Evolutionary conservation across 2,329 filamentous ascomycete genomes (phyloP), one percentile per base, ranked within the genome.

Genomic region (Cercospora sp.): DNA sequence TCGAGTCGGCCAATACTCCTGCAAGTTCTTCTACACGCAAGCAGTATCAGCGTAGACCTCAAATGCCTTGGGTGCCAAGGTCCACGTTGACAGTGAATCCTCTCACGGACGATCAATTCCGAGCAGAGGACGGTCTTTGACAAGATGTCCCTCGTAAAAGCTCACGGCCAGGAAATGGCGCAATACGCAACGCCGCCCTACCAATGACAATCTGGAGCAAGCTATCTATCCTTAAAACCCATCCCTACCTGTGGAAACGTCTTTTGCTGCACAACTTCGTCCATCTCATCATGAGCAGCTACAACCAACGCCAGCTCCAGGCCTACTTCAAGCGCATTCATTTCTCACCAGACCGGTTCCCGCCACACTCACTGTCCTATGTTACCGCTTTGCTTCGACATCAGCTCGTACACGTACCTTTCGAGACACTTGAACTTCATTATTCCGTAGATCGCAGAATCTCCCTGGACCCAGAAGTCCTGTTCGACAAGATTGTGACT

Each of bases 371-470:
- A 9, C 69, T 75, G 9, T 67, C 66, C 24, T 69, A 73, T 34
- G 67, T 78, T 6, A 57, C 70, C 12, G 69, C 71, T 5, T 67
- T 79, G 13, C 71, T 76, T 30, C 69, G 69, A 4, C 69, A 74
- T 61, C 68, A 64, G 26, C 76, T 88, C 4, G 76, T 78, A 16
- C 74, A 79, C 16, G 79, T 88, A 9, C 85, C 86, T 0, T 89
- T 87, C 77, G 86, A 87, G 13, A 88, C 87, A 68, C 77, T 88
- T n/a, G 80, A 77, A 0, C 76, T 88, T 61, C 87, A 89, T 73
- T 86, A 86, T 73, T 84, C 83, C 1, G 76, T 78, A 16, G 78
- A 81, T 45, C 82, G 82, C 58, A 75, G 75, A n/a, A 81, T 88
- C 45, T 82, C 82, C 1, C 76, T 87, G 32, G 81, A 87, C 63